phyloP scores from a whole-genome alignment of 2,329 filamentous ascomycete species.

The Hypoxylon sp. region DNA sequence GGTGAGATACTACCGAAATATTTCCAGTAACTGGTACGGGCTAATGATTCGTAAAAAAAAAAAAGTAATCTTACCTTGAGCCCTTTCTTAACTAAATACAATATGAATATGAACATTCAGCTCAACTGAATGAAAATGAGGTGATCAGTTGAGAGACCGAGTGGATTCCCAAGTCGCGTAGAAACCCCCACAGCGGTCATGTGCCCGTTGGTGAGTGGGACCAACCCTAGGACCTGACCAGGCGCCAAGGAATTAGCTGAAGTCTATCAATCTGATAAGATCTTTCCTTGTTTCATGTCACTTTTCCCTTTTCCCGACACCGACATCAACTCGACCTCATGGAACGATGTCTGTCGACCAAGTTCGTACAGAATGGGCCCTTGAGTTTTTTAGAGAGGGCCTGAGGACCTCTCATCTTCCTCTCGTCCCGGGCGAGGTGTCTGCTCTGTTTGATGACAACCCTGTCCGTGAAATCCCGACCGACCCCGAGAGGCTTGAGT shows the following conservation, averaged over 20 bases:
- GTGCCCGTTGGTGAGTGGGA: slow-evolving; percentile 13
- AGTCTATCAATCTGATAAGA: slow-evolving; percentile 49
- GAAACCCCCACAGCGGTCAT: slow-evolving; percentile 22
- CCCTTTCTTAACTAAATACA: too few species aligned
- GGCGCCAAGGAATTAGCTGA: slow-evolving; percentile 10
- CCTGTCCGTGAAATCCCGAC: slow-evolving; percentile 27
- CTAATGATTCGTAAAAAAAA: too few species aligned
- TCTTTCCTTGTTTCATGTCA: slow-evolving; percentile 32
- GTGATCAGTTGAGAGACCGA: too few species aligned
- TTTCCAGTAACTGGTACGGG: too few species aligned
- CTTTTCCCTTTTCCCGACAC: slow-evolving; percentile 18
- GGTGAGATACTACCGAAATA: too few species aligned
- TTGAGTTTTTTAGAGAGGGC: slow-evolving; percentile 41
- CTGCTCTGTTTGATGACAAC: slow-evolving; percentile 16
- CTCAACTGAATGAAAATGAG: too few species aligned
- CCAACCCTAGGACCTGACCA: background rate
- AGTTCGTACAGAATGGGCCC: slow-evolving; percentile 35
- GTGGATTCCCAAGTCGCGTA: too few species aligned
- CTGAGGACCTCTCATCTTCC: slow-evolving; percentile 38
- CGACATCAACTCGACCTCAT: slow-evolving; percentile 13
- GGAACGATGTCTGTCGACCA: slow-evolving; percentile 35
- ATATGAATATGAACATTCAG: too few species aligned
- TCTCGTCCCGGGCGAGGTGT: slow-evolving; percentile 21
- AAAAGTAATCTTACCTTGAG: too few species aligned
- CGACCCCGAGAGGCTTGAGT: slow-evolving; percentile 53